phyloP scores from a whole-genome alignment of 2,329 filamentous ascomycete genomes.

The Phaeosphaeriaceae sp. region DNA sequence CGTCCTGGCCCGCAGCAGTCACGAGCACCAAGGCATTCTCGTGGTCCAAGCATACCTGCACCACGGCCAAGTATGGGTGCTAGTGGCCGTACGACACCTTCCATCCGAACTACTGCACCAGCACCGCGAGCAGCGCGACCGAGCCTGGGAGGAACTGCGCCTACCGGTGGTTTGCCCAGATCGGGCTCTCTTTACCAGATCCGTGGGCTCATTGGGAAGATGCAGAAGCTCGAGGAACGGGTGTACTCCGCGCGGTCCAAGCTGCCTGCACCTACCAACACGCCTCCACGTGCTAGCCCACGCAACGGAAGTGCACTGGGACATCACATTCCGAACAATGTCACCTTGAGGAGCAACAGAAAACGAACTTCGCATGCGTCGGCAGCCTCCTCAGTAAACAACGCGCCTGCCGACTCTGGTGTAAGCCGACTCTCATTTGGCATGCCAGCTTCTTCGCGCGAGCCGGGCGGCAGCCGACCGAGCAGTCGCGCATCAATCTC shows the following conservation, averaged over 20 bases:
- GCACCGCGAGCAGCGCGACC: conserved; percentile 50
- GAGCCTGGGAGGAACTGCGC: conserved; percentile 56
- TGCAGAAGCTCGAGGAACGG: conserved; percentile 93
- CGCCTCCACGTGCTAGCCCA: conserved; percentile 82
- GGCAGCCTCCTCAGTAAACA: conserved; percentile 42
- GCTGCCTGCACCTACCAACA: conserved; percentile 79
- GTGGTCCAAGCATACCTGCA: conserved; percentile 67
- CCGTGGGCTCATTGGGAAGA: conserved; percentile 90
- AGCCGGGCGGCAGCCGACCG: conserved; percentile 63
- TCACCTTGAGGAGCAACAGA: conserved; percentile 70
- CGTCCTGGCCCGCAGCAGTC: conserved; percentile 58
- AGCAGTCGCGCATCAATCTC: conserved; percentile 68
- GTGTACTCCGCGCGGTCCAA: conserved; percentile 92
- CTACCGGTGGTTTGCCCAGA: conserved; percentile 59
- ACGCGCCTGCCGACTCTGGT: conserved; percentile 31
- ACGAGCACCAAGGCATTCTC: conserved; percentile 58
- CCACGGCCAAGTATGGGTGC: conserved; percentile 33
- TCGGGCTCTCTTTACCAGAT: conserved; percentile 88
- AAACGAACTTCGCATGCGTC: conserved; percentile 68
- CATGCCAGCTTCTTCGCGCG: conserved; percentile 38
- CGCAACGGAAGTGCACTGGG: conserved; percentile 61
- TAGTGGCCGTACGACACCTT: conserved; percentile 54
- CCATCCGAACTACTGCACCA: conserved; percentile 43
- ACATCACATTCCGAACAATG: conserved; percentile 58
- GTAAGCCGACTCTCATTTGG: conserved; percentile 61